Percentiles rank a stretch among this genome's conserved stretches.
These are phyloP conservation scores for Pythium chondricola DNA, from an alignment of 352 stramenopile genomes.

Conservation along the genomic window DNA sequence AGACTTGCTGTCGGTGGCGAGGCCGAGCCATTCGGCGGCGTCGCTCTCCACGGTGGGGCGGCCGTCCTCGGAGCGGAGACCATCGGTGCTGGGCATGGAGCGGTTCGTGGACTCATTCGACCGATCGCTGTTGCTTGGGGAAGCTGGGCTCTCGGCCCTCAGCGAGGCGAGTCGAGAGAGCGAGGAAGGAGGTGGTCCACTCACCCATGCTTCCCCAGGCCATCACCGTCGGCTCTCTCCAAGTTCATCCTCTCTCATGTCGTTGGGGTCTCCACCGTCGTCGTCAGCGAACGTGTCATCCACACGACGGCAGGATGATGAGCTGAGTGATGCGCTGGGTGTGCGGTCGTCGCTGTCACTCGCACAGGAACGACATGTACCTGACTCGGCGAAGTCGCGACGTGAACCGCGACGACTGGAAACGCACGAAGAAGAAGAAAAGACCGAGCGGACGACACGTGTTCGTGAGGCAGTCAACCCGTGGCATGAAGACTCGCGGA, in stretches of 20 bases:
- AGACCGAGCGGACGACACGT: not conserved
- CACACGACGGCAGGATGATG: slow-evolving; percentile 30
- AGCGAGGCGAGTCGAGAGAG: slow-evolving; percentile 16
- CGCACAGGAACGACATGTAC: not conserved
- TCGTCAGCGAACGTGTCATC: not conserved
- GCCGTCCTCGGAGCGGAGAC: no score
- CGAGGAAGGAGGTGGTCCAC: no score
- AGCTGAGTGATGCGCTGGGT: slow-evolving; percentile 53
- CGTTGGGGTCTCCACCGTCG: slow-evolving; percentile 3
- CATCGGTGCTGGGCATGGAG: not conserved
- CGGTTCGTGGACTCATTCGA: slow-evolving; percentile 31
- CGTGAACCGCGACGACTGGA: slow-evolving; percentile 7
- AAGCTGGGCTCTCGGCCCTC: slow-evolving; percentile 29
- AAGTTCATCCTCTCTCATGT: no score
- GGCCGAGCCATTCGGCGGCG: slow-evolving; percentile 5
- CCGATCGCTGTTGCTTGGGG: slow-evolving; percentile 43
- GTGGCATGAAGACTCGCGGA: no score
- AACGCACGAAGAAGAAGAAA: slow-evolving; percentile 11
- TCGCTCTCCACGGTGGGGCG: no score
- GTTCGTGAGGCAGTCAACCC: not conserved
- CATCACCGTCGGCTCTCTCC: slow-evolving; percentile 29
- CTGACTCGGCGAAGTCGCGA: not conserved
- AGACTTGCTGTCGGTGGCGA: slow-evolving; percentile 32
- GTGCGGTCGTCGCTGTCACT: slow-evolving; percentile 15
- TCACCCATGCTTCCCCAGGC: no score